Conservation (phyloP, 352 stramenopile species). For the Aphanomyces euteiches region DNA sequence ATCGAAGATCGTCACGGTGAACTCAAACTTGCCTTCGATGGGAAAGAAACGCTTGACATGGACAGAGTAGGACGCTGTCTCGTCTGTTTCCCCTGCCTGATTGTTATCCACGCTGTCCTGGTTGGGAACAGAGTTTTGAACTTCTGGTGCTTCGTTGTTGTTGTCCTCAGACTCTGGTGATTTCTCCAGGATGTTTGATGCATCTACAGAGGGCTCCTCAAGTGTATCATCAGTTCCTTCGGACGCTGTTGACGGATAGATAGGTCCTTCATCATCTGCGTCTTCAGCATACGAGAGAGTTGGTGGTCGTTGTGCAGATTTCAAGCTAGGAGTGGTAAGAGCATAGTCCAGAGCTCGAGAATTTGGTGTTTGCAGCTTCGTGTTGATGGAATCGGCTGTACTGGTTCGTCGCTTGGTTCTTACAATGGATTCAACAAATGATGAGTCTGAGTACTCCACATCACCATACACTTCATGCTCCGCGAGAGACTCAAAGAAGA, state of each 20-base stretch:
- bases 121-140: background rate
- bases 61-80: slow-evolving; percentile 8
- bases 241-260: background rate
- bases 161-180: background rate
- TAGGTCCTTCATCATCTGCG: slow-evolving; percentile 10
- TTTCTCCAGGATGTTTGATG: background rate
- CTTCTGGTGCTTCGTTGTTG: background rate
- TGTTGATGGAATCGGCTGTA: background rate
- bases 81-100: background rate
- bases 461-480: slow-evolving; percentile 3
- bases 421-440: background rate
- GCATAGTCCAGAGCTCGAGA: background rate
- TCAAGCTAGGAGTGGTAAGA: background rate
- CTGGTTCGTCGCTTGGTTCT: background rate
- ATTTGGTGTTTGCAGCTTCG: background rate
- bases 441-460: background rate
- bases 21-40: slow-evolving; percentile 31
- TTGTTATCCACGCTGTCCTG: background rate
- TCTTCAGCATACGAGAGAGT: slow-evolving; percentile 5
- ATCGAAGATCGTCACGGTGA: slow-evolving; percentile 11
- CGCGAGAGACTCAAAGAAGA: slow-evolving; percentile 9
- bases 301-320: background rate
- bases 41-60: slow-evolving; percentile 24
- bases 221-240: slow-evolving; percentile 1
- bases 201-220: background rate